A percentile compares a stretch with the other conserved stretches of the same genome.
Evolutionary conservation across 352 stramenopile species (phyloP).

Genomic region (Aphanomyces cochlioides): DNA sequence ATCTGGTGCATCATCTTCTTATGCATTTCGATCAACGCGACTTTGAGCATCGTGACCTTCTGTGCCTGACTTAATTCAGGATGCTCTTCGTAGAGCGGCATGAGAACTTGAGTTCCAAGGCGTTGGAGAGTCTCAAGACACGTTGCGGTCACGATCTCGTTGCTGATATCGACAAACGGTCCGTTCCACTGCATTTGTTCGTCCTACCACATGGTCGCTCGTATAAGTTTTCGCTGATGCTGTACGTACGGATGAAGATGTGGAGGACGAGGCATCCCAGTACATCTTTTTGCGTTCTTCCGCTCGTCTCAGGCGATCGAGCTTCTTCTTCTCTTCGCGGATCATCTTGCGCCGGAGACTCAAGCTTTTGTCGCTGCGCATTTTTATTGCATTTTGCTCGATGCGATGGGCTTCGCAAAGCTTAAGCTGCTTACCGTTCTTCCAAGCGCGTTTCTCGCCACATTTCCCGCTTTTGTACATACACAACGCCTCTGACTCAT

Average conservation of each 20-base stretch:
- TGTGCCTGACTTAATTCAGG: constrained; percentile 3
- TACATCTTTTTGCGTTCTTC: constrained; percentile 23
- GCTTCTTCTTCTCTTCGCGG: constrained; percentile 18
- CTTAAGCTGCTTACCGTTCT: constrained; percentile 22
- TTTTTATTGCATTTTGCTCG: constrained; percentile 17
- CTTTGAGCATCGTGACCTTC: constrained; percentile 2
- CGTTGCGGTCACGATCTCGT: background rate
- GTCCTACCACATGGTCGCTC: too few species aligned
- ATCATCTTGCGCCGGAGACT: background rate
- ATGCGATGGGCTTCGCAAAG: constrained; percentile 13
- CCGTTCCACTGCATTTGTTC: background rate
- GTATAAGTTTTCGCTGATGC: background rate
- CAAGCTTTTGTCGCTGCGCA: constrained; percentile 18
- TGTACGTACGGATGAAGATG: background rate
- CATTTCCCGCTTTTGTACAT: constrained; percentile 20
- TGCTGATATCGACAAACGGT: background rate
- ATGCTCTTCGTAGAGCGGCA: constrained; percentile 12
- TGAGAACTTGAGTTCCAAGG: constrained; percentile 2
- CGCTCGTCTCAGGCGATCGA: background rate
- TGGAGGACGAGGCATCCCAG: background rate
- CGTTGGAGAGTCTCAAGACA: background rate
- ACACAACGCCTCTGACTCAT: background rate
- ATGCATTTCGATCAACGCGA: constrained; percentile 5
- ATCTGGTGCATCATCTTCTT: constrained; percentile 22
- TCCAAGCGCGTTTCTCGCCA: constrained; percentile 13